phyloP scores from a whole-genome alignment of 2,329 filamentous ascomycete species.

The Xylariales sp. region DNA sequence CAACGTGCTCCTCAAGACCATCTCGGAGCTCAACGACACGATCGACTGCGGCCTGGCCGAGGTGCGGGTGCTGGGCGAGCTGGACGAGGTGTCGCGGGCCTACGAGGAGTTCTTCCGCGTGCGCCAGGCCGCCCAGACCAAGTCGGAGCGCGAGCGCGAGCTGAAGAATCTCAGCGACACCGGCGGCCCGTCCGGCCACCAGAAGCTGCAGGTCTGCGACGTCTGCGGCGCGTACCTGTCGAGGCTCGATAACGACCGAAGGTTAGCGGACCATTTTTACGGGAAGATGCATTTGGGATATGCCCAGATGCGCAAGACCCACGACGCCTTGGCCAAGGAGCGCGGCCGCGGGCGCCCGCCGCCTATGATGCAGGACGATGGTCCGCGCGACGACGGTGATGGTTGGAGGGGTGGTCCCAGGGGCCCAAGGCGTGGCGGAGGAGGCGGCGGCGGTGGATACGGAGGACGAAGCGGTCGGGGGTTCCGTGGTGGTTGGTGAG shows the following conservation, averaged over 20 bases:
- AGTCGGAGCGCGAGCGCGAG: slow-evolving; percentile 86
- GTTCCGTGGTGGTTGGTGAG: slow-evolving; percentile 58
- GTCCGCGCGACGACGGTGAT: slow-evolving; percentile 62
- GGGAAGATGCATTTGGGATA: slow-evolving; percentile 99
- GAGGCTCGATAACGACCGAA: slow-evolving; percentile 90
- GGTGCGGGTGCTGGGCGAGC: slow-evolving; percentile 85
- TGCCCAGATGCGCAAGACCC: slow-evolving; percentile 96
- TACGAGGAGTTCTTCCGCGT: slow-evolving; percentile 91
- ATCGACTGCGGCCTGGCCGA: slow-evolving; percentile 87
- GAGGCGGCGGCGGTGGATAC: slow-evolving; percentile 61
- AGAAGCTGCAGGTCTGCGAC: slow-evolving; percentile 98
- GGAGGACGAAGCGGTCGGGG: slow-evolving; percentile 53
- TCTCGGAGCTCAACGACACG: slow-evolving; percentile 80
- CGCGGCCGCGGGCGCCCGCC: slow-evolving; percentile 73
- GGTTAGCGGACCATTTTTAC: slow-evolving; percentile 97
- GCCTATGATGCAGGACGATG: slow-evolving; percentile 54
- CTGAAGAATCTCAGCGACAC: slow-evolving; percentile 92
- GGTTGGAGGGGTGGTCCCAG: slow-evolving; percentile 59
- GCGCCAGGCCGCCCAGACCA: slow-evolving; percentile 80
- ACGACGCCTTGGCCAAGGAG: slow-evolving; percentile 86
- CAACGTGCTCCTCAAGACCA: slow-evolving; percentile 86
- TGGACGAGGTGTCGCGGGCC: slow-evolving; percentile 81
- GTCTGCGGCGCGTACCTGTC: slow-evolving; percentile 96
- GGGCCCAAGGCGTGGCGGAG: slow-evolving; percentile 65
- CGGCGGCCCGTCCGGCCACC: slow-evolving; percentile 90